Percentiles rank a stretch among this genome's conserved stretches.
phyloP scores from a whole-genome alignment of 805 yeast genomes.

The Ogataea nitratoaversa region DNA sequence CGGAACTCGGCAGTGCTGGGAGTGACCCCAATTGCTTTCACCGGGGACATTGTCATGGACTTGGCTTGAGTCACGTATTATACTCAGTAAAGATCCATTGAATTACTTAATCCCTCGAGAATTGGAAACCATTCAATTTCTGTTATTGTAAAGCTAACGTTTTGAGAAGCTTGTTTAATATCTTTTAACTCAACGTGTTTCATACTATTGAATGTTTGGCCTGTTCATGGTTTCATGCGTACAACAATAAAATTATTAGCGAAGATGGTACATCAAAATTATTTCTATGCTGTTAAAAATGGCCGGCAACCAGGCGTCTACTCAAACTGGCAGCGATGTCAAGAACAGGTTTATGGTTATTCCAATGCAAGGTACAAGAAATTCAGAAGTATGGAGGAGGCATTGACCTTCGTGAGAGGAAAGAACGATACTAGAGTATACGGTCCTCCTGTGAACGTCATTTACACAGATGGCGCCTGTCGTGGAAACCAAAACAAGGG shows the following conservation, averaged over 20 bases:
- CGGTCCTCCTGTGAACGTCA: slow-evolving; percentile 6
- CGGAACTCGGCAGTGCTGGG: too few relatives aligned
- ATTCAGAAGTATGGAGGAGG: slow-evolving; percentile 46
- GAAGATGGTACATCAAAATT: background rate
- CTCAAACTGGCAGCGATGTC: slow-evolving; percentile 54
- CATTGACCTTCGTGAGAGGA: slow-evolving; percentile 36
- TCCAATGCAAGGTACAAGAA: slow-evolving; percentile 54
- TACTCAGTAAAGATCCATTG: too few relatives aligned
- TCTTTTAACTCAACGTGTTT: too few relatives aligned
- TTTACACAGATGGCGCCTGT: slow-evolving; percentile 81
- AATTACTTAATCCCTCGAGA: too few relatives aligned
- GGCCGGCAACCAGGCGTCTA: slow-evolving; percentile 59
- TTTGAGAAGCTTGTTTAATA: too few relatives aligned
- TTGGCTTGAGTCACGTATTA: too few relatives aligned
- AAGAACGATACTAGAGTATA: background rate
- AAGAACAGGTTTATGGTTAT: slow-evolving; percentile 50
- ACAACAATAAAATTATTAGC: too few relatives aligned
- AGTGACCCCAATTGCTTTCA: too few relatives aligned
- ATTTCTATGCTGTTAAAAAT: slow-evolving; percentile 49
- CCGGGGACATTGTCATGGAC: too few relatives aligned
- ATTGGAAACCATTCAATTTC: too few relatives aligned
- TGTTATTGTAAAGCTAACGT: too few relatives aligned
- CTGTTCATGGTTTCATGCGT: background rate
- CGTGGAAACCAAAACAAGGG: slow-evolving; percentile 49
- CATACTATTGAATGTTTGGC: too few relatives aligned